Evolutionary conservation across 768 basidiomycete genomes (phyloP).

Genomic region (Boletus subcaerulescens): DNA sequence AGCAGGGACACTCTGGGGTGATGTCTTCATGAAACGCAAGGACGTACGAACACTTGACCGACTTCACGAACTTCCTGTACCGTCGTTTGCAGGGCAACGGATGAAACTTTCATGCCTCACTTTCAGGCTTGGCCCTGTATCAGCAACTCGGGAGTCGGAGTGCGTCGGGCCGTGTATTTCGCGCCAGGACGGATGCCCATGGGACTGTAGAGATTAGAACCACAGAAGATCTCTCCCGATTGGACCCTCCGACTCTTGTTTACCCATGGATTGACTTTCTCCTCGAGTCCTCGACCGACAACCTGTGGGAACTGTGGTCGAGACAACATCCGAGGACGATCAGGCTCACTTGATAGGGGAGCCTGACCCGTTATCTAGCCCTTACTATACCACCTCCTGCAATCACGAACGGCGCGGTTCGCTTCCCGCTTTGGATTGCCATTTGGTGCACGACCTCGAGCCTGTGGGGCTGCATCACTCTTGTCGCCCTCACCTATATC

Average conservation of each 20-base stretch:
- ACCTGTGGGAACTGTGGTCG: not conserved
- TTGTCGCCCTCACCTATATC: not conserved
- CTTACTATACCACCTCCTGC: not conserved
- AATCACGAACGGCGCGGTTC: not conserved
- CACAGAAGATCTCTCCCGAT: not conserved
- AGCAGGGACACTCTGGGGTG: not conserved
- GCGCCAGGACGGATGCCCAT: not conserved
- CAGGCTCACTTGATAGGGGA: not conserved
- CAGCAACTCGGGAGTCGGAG: not conserved
- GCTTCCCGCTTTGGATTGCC: not conserved
- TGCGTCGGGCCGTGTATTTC: not conserved
- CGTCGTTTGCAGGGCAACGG: not conserved
- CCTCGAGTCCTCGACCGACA: slow-evolving; percentile 1
- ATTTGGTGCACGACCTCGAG: not conserved
- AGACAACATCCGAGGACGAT: not conserved
- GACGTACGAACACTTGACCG: not conserved
- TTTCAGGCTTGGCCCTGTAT: slow-evolving; percentile 1
- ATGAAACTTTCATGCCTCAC: slow-evolving; percentile 7
- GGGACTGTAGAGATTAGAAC: slow-evolving; percentile 4
- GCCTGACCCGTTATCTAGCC: not conserved
- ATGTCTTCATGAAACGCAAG: not conserved
- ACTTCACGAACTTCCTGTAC: not conserved
- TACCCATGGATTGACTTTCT: slow-evolving; percentile 11
- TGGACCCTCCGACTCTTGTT: not conserved
- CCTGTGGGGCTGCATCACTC: not conserved